These are phyloP conservation scores for Adansonia rubrostipa DNA, from an alignment of 441 rosid genomes.

Conservation along the genomic window DNA sequence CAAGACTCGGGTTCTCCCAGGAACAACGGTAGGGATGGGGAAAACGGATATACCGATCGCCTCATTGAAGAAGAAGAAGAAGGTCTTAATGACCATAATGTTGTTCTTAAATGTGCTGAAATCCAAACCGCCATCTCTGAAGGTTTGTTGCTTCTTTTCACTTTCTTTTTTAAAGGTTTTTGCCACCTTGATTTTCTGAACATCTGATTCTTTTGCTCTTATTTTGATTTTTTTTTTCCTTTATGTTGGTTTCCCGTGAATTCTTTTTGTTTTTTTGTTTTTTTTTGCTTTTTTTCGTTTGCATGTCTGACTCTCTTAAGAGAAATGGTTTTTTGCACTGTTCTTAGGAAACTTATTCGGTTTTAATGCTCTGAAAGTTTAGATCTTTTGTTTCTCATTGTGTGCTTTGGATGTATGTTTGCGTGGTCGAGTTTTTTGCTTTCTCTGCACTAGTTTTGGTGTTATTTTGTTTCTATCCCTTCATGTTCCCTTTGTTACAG, in stretches of 20 bases:
- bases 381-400: background rate
- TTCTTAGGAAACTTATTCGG: background rate
- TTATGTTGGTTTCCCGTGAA: background rate
- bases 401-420: background rate
- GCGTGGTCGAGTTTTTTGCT: background rate
- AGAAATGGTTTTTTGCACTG: background rate
- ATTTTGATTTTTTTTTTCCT: background rate
- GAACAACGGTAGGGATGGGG: conserved; percentile 37
- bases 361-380: background rate
- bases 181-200: conserved; percentile 50
- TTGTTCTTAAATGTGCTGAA: conserved; percentile 75
- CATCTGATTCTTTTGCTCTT: background rate
- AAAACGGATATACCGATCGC: conserved; percentile 67
- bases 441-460: background rate
- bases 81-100: conserved; percentile 65
- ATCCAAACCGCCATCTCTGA: conserved; percentile 86
- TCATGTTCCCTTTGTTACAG: background rate
- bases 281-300: background rate
- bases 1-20: conserved; percentile 14
- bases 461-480: background rate
- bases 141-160: conserved; percentile 30
- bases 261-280: too few relatives aligned
- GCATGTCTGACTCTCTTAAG: background rate
- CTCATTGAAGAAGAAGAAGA: conserved; percentile 88
- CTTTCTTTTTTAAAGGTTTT: conserved; percentile 40